Base-by-base conservation (phyloP, 768 basidiomycete species). In the Boletellus sp. region DNA sequence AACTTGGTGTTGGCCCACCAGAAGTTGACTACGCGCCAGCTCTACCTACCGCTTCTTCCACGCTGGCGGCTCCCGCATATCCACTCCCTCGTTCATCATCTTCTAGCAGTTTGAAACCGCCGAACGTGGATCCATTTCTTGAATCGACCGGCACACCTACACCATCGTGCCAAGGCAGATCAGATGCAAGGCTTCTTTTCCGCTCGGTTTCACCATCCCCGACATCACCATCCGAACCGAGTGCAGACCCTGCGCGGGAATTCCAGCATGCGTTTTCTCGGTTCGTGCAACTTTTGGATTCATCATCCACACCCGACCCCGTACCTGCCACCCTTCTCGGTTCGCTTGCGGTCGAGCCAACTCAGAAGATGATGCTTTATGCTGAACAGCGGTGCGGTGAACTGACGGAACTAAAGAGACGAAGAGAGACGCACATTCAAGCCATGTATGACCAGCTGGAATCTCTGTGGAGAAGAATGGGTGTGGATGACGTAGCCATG, bases 371-470 rank as follows among this genome's bases (percentile, higher is more conserved):
- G n/a, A 65, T 94, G 24, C 59, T 73, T 8, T 93, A 92, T 83
- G 84, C 88, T 0, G 74, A 79, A 26, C 69, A 71, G 16, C 71
- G 83, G 49, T 77, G 75, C 44, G 51, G 71, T 5, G 76, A 82
- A 44, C 77, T 96, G 48, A 83, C 85, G 51, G 84, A 87, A 13
- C 74, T 83, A 44, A 93, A 93, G 68, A 76, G 78, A 33, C 72
- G 78, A 26, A 78, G 94, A 12, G 93, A 95, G 60, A 71, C 79
- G 1, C 83, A 85, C 55, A 97, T 99, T 26, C 95, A 99, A 65
- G 78, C 84, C 0, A 86, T 97, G 76, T 99, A 94, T 62, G 93
- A 98, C 66, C 84, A 92, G 55, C 78, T 99, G 1, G 94, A 95
- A 64, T 83, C 83, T 0, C 77, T 98, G 3, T 99, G 95, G 95